Conservation (phyloP, 352 stramenopile genomes). For the Halophytophthora batemanensis region DNA sequence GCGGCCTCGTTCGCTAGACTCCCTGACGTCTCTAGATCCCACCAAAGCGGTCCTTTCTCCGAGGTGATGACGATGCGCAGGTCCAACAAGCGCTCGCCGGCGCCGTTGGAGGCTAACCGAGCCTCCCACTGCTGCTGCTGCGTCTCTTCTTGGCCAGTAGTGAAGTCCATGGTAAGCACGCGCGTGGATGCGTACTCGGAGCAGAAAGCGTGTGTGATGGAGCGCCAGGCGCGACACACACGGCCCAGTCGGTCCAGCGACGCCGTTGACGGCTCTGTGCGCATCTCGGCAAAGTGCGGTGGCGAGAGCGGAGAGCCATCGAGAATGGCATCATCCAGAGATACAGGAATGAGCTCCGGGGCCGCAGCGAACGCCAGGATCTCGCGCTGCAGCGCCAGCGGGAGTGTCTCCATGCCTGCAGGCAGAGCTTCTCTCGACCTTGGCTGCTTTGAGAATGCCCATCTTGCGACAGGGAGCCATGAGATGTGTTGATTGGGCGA, state of each 20-base stretch:
- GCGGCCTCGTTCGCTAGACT: background rate
- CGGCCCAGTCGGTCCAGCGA: slow-evolving; percentile 24
- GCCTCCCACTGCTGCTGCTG: slow-evolving; percentile 19
- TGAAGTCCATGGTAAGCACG: slow-evolving; percentile 29
- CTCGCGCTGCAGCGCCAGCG: slow-evolving; percentile 27
- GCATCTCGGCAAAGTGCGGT: slow-evolving; percentile 24
- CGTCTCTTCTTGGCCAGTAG: slow-evolving; percentile 19
- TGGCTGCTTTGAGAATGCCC: background rate
- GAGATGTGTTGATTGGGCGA: background rate
- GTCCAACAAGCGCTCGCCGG: slow-evolving; percentile 21
- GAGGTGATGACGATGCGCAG: slow-evolving; percentile 26
- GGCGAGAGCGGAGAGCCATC: background rate
- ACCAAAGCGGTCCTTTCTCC: slow-evolving; percentile 31
- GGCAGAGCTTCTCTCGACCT: background rate
- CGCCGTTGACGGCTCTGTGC: slow-evolving; percentile 22
- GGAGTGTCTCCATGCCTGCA: slow-evolving; percentile 25
- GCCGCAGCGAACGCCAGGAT: slow-evolving; percentile 33
- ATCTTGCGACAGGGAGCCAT: background rate
- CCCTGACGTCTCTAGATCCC: slow-evolving; percentile 24
- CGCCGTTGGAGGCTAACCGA: slow-evolving; percentile 6
- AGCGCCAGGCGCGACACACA: slow-evolving; percentile 31
- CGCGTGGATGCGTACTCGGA: slow-evolving; percentile 12
- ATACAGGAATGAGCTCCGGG: slow-evolving; percentile 33
- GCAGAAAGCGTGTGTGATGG: slow-evolving; percentile 17
- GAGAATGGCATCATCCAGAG: background rate